A percentile compares a stretch with the other conserved stretches of the same genome.
phyloP scores from a whole-genome alignment of 169 alveolate species.

The Plasmodium adleri region DNA sequence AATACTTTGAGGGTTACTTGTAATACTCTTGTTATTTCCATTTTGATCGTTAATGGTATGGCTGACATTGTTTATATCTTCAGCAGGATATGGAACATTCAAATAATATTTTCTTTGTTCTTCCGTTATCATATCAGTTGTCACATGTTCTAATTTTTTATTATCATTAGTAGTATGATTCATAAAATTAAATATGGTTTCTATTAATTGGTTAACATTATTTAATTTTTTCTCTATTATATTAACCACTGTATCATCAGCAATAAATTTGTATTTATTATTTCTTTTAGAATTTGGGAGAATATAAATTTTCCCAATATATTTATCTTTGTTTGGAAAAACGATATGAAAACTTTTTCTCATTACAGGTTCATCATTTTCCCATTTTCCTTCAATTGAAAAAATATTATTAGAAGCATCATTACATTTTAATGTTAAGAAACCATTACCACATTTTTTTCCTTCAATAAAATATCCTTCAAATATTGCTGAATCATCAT shows the following conservation, averaged over 20 bases:
- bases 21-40: too few species aligned
- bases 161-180: not conserved
- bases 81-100: too few species aligned
- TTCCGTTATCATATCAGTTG: not conserved
- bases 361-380: conserved; percentile 57
- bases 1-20: too few species aligned
- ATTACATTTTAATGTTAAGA: conserved; percentile 56
- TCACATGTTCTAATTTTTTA: not conserved
- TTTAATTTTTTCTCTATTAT: conserved; percentile 19
- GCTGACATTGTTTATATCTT: too few species aligned
- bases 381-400: conserved; percentile 72
- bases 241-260: conserved; percentile 30
- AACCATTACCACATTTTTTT: conserved; percentile 72
- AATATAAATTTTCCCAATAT: conserved; percentile 62
- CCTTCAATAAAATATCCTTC: conserved; percentile 67
- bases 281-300: conserved; percentile 12
- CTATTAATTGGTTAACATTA: conserved; percentile 45
- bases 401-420: conserved; percentile 13
- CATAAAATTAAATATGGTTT: conserved; percentile 14
- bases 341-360: conserved; percentile 46
- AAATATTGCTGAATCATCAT: conserved; percentile 30
- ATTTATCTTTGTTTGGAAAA: conserved; percentile 71
- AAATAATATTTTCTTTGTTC: not conserved
- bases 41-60: too few species aligned
- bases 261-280: not conserved